These are phyloP conservation scores for Closterium sp. DNA, from an alignment of 139 green algal species.

Conservation along the genomic window DNA sequence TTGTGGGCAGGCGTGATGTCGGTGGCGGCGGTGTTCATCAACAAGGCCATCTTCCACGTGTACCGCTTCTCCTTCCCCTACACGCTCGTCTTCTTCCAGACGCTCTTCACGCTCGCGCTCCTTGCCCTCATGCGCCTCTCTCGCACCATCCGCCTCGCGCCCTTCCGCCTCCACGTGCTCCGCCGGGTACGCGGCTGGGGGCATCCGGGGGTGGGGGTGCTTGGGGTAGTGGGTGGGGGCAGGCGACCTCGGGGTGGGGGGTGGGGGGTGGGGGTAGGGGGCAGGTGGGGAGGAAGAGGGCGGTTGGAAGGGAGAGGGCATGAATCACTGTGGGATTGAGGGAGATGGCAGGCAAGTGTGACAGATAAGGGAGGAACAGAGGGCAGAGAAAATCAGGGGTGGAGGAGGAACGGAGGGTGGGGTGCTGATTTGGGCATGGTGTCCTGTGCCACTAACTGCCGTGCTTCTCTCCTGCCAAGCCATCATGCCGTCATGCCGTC, in stretches of 20 bases:
- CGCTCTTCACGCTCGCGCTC: slow-evolving; percentile 46
- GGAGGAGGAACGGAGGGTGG: not conserved
- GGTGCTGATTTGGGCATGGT: not conserved
- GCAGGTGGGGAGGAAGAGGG: not conserved
- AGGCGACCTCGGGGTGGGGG: not conserved
- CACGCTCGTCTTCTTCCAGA: slow-evolving; percentile 57
- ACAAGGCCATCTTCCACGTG: slow-evolving; percentile 60
- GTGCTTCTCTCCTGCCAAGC: not conserved
- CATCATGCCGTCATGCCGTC: not conserved
- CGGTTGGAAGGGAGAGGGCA: too few relatives aligned
- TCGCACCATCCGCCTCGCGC: slow-evolving; percentile 37
- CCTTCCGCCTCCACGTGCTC: slow-evolving; percentile 48
- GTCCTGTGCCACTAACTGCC: too few relatives aligned
- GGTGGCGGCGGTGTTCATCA: slow-evolving; percentile 56
- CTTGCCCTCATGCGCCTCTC: slow-evolving; percentile 41
- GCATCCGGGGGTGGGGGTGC: not conserved
- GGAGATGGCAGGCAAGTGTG: too few relatives aligned
- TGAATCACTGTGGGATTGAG: too few relatives aligned
- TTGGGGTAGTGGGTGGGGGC: not conserved
- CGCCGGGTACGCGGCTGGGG: slow-evolving; percentile 31
- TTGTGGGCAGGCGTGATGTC: slow-evolving; percentile 52
- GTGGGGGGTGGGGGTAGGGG: too few relatives aligned
- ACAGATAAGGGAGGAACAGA: too few relatives aligned
- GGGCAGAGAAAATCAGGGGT: too few relatives aligned
- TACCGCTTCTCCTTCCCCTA: slow-evolving; percentile 57